A percentile compares a stretch with the other conserved stretches of the same genome.
Conservation (phyloP, 345 rosid species). For the Eucalyptus grandis region DNA sequence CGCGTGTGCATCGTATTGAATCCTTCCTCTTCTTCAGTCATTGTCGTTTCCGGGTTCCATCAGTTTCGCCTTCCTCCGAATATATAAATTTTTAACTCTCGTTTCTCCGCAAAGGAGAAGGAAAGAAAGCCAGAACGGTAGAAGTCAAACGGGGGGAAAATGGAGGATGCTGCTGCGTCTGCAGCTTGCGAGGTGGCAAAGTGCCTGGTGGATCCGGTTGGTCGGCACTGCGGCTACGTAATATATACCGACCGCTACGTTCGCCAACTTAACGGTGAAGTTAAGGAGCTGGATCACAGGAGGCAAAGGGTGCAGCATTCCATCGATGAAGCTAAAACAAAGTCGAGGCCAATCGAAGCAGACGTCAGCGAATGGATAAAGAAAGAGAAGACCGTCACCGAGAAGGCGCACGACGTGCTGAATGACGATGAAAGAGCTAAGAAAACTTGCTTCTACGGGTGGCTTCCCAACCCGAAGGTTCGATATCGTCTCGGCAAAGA, state of each 20-base stretch:
- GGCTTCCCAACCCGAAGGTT: too few species aligned
- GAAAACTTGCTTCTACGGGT: too few species aligned
- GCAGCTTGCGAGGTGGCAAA: background rate
- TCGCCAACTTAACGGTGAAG: background rate
- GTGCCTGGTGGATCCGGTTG: background rate
- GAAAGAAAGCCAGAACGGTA: too few species aligned
- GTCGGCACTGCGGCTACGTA: background rate
- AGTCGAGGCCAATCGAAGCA: too few species aligned
- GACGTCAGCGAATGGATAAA: too few species aligned
- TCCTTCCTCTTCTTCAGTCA: background rate
- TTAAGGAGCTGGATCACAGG: accelerated
- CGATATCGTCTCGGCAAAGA: too few species aligned
- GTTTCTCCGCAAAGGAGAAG: background rate
- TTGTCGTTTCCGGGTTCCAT: background rate
- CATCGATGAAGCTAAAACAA: too few species aligned
- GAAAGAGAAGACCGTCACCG: background rate
- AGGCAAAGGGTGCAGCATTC: background rate
- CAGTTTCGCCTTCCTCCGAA: background rate
- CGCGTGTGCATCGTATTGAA: background rate
- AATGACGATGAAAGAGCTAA: too few species aligned
- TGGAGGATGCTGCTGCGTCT: accelerated
- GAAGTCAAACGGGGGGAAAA: too few species aligned
- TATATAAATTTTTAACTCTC: background rate
- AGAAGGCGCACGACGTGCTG: too few species aligned
- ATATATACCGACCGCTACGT: background rate